These are phyloP conservation scores for Entomophthora muscae DNA, from an alignment of 371 early-diverging fungal species.

Conservation along the genomic window DNA sequence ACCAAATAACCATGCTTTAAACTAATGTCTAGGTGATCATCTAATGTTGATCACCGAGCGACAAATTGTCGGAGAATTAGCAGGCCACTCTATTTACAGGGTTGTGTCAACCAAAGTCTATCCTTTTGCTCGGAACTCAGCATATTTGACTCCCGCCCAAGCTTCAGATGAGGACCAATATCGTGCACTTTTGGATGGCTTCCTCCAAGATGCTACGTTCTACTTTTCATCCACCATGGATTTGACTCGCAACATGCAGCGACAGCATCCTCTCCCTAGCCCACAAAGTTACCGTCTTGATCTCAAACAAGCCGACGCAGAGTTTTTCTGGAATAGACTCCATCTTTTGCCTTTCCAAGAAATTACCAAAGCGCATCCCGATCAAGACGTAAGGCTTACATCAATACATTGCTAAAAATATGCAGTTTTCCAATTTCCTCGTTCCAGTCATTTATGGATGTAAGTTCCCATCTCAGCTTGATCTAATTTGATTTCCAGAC, in stretches of 20 bases:
- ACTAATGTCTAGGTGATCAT: slow-evolving; percentile 41
- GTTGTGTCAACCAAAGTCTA: slow-evolving; percentile 52
- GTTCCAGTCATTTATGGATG: slow-evolving; percentile 84
- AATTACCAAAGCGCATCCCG: slow-evolving; percentile 15
- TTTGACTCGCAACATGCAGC: slow-evolving; percentile 66
- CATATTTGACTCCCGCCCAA: slow-evolving; percentile 38
- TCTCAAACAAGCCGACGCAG: slow-evolving; percentile 45
- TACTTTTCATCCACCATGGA: slow-evolving; percentile 79
- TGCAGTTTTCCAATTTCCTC: slow-evolving; percentile 52
- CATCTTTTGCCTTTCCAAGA: slow-evolving; percentile 46
- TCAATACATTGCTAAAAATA: not conserved
- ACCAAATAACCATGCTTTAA: slow-evolving; percentile 6
- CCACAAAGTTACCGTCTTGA: not conserved
- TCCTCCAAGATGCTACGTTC: slow-evolving; percentile 46
- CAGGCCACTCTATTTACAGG: slow-evolving; percentile 47
- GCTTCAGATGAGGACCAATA: slow-evolving; percentile 56
- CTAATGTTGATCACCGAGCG: slow-evolving; percentile 70
- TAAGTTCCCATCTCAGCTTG: slow-evolving; percentile 22
- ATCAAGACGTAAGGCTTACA: slow-evolving; percentile 23
- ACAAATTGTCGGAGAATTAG: slow-evolving; percentile 34
- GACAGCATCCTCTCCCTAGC: slow-evolving; percentile 23
- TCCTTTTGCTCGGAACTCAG: slow-evolving; percentile 33
- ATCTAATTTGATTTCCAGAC: slow-evolving; percentile 17
- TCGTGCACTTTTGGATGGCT: slow-evolving; percentile 42
- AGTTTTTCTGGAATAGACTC: slow-evolving; percentile 82